Conservation (phyloP, 148 eudicot species). For the Vaccinium darrowii region DNA sequence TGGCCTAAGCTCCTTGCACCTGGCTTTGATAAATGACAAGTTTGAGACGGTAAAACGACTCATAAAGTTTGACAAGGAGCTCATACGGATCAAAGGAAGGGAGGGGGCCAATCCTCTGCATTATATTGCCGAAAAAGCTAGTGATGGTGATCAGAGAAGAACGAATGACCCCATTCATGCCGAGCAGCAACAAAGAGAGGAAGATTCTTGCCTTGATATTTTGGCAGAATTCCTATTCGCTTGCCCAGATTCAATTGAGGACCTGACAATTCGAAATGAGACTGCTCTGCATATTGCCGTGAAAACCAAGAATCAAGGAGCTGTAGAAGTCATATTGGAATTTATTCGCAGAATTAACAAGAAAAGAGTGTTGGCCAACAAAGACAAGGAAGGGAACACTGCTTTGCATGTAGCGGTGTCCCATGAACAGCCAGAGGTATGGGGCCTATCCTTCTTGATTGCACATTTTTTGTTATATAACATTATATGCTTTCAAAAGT, state of each 20-base stretch:
- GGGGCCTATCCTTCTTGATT: too few species aligned
- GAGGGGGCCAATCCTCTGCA: not conserved
- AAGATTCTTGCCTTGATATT: not conserved
- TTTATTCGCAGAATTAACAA: not conserved
- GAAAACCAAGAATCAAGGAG: not conserved
- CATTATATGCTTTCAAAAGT: too few species aligned
- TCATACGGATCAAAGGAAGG: not conserved
- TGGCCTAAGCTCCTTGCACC: not conserved
- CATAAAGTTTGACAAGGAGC: not conserved
- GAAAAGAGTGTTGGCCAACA: not conserved
- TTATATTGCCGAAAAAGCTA: not conserved
- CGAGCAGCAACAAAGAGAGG: not conserved
- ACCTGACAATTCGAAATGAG: not conserved
- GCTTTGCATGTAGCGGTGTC: not conserved
- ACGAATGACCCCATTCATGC: too few species aligned
- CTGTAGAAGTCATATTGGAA: not conserved
- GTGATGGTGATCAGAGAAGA: too few species aligned
- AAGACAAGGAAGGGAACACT: not conserved
- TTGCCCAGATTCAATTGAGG: conserved; percentile 3
- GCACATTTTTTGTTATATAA: too few species aligned
- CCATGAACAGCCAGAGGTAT: too few species aligned
- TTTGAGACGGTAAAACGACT: not conserved
- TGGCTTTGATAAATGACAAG: not conserved
- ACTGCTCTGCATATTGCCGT: not conserved
- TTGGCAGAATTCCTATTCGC: not conserved